phyloP scores from a whole-genome alignment of 2,329 filamentous ascomycete species.

The Polychaeton citri region DNA sequence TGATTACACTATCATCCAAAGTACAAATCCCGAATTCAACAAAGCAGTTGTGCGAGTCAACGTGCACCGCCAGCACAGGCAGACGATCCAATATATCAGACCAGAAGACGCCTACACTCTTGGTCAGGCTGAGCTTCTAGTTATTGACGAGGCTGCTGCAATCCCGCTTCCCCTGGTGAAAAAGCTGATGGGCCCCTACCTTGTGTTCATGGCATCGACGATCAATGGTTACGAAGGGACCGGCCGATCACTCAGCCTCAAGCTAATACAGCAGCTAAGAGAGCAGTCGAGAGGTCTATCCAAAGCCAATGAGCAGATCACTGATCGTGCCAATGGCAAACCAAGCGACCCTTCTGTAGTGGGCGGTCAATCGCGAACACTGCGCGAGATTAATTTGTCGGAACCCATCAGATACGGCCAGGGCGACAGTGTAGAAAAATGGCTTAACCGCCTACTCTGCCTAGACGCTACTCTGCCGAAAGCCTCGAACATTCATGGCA shows the following conservation, averaged over 20 bases:
- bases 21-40: conserved; percentile 96
- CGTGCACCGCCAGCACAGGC: conserved; percentile 83
- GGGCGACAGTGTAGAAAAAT: conserved; percentile 85
- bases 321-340: conserved; percentile 69
- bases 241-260: conserved; percentile 83
- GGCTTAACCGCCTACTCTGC: conserved; percentile 88
- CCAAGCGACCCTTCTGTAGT: conserved; percentile 50
- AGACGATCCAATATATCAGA: conserved; percentile 97
- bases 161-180: conserved; percentile 86
- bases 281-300: conserved; percentile 68
- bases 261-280: conserved; percentile 90
- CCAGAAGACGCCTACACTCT: conserved; percentile 91
- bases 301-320: conserved; percentile 50
- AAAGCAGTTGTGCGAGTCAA: conserved; percentile 97
- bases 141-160: conserved; percentile 94
- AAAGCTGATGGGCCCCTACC: conserved; percentile 90
- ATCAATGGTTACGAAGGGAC: conserved; percentile 99
- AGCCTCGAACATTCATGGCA: conserved; percentile 62
- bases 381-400: conserved; percentile 82
- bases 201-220: conserved; percentile 98
- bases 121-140: conserved; percentile 85
- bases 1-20: conserved; percentile 96
- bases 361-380: conserved; percentile 51
- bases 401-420: conserved; percentile 92
- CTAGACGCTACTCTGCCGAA: conserved; percentile 82